Evolutionary conservation across 257 asterid genomes (phyloP).

Genomic region (Scutellaria minor): DNA sequence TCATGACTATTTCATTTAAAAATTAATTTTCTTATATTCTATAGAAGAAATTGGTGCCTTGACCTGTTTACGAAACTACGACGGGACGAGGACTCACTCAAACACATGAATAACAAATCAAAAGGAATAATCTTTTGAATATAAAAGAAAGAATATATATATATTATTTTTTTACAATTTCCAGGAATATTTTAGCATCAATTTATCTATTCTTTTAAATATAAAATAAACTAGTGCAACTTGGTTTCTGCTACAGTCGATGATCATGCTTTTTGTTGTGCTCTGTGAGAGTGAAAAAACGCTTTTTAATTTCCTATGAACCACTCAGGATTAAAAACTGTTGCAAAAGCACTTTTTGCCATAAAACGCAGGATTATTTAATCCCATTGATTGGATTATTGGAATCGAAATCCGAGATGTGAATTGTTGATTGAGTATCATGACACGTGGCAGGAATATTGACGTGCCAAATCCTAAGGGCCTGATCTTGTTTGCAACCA

Average conservation of each 20-base stretch:
- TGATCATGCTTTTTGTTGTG: constrained; percentile 1
- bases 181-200: constrained; percentile 23
- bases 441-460: constrained; percentile 49
- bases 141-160: constrained; percentile 2
- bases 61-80: constrained; percentile 25
- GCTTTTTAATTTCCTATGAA: constrained; percentile 11
- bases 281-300: neutral
- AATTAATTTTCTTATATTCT: neutral
- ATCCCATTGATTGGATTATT: constrained; percentile 1
- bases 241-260: constrained; percentile 22
- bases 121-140: constrained; percentile 40
- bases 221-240: constrained; percentile 35
- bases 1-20: neutral
- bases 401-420: constrained; percentile 25
- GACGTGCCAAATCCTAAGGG: constrained; percentile 48
- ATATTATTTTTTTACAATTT: constrained; percentile 1
- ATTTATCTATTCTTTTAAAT: neutral
- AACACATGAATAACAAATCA: constrained; percentile 7
- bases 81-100: constrained; percentile 24
- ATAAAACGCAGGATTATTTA: constrained; percentile 33
- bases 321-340: constrained; percentile 45
- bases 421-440: constrained; percentile 5
- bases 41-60: constrained; percentile 24
- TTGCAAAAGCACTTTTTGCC: constrained; percentile 34
- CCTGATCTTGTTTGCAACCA: constrained; percentile 40